phyloP scores from a whole-genome alignment of 441 rosid genomes.

The Adansonia gregorii region DNA sequence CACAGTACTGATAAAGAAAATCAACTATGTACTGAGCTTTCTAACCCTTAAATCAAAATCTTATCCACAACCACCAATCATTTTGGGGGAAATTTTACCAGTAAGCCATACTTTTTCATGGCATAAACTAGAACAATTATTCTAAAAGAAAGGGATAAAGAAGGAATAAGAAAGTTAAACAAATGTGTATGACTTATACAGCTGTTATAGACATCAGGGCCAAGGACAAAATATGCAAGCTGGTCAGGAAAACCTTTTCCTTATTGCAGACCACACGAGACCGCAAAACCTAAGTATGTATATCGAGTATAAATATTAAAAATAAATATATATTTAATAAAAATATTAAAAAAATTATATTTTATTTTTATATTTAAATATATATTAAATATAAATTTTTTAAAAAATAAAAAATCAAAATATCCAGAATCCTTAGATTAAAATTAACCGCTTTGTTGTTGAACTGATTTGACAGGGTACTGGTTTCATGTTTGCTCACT shows the following conservation, averaged over 20 bases:
- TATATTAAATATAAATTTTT: no score
- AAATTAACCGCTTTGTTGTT: not conserved
- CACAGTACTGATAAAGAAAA: not conserved
- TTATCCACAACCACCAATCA: no score
- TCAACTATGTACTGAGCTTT: not conserved
- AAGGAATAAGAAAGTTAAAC: not conserved
- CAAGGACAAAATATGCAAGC: not conserved
- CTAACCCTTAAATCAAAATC: no score
- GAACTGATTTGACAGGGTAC: not conserved
- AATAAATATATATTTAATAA: no score
- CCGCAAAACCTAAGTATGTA: not conserved
- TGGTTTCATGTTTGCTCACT: not conserved
- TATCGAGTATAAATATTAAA: no score
- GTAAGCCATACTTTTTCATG: not conserved
- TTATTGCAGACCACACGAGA: not conserved
- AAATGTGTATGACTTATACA: not conserved
- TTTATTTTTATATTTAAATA: no score
- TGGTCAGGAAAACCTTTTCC: not conserved
- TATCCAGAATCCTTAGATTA: not conserved
- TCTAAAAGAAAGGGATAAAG: not conserved
- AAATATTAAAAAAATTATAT: no score
- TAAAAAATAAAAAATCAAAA: no score
- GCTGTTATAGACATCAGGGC: not conserved
- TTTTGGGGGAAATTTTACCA: not conserved
- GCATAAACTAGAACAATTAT: not conserved